Percentiles rank a stretch among this genome's conserved stretches.
phyloP scores from a whole-genome alignment of 2,329 filamentous ascomycete genomes.

The Xylaria sp. region DNA sequence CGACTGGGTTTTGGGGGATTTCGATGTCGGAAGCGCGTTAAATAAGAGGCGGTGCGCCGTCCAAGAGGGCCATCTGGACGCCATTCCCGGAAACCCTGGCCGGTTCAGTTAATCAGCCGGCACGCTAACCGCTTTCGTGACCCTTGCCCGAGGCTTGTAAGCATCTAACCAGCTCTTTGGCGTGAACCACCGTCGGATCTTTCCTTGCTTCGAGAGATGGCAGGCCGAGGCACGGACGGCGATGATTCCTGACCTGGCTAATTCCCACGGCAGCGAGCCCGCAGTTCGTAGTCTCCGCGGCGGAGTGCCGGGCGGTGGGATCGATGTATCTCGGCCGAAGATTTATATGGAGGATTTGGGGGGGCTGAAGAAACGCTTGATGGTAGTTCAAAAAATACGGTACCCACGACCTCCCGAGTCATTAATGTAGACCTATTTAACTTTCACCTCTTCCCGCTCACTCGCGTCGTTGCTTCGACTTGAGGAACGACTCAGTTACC shows the following conservation, averaged over 20 bases:
- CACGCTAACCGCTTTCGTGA: constrained; percentile 41
- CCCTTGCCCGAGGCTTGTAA: constrained; percentile 40
- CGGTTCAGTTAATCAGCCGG: constrained; percentile 35
- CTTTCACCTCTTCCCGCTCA: constrained; percentile 11
- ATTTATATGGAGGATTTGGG: neutral
- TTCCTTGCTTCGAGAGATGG: constrained; percentile 43
- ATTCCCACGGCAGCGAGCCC: constrained; percentile 17
- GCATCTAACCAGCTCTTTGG: constrained; percentile 40
- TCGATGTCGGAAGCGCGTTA: constrained; percentile 5
- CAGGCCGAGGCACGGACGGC: constrained; percentile 47
- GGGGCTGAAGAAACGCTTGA: constrained; percentile 1
- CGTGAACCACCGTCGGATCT: constrained; percentile 43
- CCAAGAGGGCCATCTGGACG: constrained; percentile 9
- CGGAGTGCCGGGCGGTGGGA: constrained; percentile 22
- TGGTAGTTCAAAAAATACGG: neutral
- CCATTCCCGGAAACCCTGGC: constrained; percentile 29
- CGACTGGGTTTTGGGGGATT: constrained; percentile 9
- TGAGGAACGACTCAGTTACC: neutral
- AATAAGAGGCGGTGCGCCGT: constrained; percentile 8
- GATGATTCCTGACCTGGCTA: constrained; percentile 46
- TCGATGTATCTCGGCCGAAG: constrained; percentile 14
- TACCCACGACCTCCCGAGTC: neutral
- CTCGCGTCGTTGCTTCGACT: constrained; percentile 11
- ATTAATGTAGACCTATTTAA: constrained; percentile 10
- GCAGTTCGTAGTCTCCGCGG: constrained; percentile 15